Evolutionary conservation across 106 monocot genomes (phyloP).

Genomic region (Dioscorea dumetorum): DNA sequence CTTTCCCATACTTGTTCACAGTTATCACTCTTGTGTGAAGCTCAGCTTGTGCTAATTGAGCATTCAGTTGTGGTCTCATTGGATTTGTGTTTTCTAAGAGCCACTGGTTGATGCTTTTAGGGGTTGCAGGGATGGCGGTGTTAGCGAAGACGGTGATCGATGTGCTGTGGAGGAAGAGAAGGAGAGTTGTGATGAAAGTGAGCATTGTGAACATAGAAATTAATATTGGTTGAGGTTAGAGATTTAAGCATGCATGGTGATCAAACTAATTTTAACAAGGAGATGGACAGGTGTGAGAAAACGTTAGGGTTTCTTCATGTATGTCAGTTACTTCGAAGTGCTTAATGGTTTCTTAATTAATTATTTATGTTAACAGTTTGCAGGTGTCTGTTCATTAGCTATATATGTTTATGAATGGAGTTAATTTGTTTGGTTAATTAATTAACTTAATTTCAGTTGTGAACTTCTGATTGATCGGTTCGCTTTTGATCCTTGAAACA

Average conservation of each 20-base stretch:
- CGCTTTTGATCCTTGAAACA: too few relatives aligned
- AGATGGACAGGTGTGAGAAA: not conserved
- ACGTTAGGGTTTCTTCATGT: too few relatives aligned
- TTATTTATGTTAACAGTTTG: too few relatives aligned
- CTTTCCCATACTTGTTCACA: constrained; percentile 27
- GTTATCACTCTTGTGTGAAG: not conserved
- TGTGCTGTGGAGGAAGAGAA: not conserved
- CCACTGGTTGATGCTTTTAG: not conserved
- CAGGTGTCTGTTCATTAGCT: too few relatives aligned
- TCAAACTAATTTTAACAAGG: not conserved
- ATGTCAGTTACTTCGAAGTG: not conserved
- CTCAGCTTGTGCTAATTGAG: constrained; percentile 6
- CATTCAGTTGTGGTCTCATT: not conserved
- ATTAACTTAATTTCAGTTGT: too few relatives aligned
- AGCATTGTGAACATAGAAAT: not conserved
- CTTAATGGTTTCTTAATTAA: not conserved
- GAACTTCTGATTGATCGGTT: too few relatives aligned
- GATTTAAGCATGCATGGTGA: not conserved
- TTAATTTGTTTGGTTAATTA: too few relatives aligned
- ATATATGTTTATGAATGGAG: too few relatives aligned
- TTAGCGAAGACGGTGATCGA: not conserved
- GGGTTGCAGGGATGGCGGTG: not conserved
- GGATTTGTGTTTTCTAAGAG: not conserved
- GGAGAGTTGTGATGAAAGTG: not conserved
- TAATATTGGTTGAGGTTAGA: too few relatives aligned